Conservation (phyloP, 83 land plant species). For the Thuja plicata region DNA sequence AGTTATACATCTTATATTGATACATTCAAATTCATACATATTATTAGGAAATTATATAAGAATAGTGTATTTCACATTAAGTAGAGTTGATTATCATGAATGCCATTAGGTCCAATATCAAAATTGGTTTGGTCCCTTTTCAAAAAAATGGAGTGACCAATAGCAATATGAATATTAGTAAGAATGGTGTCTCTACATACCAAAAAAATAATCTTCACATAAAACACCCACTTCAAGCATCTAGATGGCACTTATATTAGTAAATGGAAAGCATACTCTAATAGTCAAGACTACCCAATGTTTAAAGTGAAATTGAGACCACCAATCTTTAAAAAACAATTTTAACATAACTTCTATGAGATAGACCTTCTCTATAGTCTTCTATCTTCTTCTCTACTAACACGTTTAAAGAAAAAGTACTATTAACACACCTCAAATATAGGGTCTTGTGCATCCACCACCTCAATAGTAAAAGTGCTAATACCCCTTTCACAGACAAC, state of each 20-base stretch:
- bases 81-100: constrained; percentile 31
- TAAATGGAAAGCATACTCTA: no score
- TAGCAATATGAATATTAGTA: not conserved
- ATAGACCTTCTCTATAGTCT: not conserved
- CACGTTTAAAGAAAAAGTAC: constrained; percentile 10
- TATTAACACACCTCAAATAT: constrained; percentile 22
- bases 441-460: constrained; percentile 44
- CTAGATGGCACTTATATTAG: no score
- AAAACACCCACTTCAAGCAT: no score
- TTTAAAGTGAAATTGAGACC: not conserved
- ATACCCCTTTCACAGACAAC: constrained; percentile 37
- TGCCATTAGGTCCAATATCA: constrained; percentile 31
- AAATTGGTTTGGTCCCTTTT: constrained; percentile 32
- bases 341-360: constrained; percentile 4
- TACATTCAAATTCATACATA: constrained; percentile 23
- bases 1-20: not conserved
- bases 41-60: constrained; percentile 21
- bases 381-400: constrained; percentile 9
- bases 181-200: constrained; percentile 10
- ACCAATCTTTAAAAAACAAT: no score
- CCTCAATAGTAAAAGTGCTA: constrained; percentile 35
- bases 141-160: constrained; percentile 21
- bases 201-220: not conserved
- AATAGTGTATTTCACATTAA: constrained; percentile 25
- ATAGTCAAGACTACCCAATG: no score